Base-by-base conservation (phyloP, 352 stramenopile genomes). In the Pythium brachiatum region DNA sequence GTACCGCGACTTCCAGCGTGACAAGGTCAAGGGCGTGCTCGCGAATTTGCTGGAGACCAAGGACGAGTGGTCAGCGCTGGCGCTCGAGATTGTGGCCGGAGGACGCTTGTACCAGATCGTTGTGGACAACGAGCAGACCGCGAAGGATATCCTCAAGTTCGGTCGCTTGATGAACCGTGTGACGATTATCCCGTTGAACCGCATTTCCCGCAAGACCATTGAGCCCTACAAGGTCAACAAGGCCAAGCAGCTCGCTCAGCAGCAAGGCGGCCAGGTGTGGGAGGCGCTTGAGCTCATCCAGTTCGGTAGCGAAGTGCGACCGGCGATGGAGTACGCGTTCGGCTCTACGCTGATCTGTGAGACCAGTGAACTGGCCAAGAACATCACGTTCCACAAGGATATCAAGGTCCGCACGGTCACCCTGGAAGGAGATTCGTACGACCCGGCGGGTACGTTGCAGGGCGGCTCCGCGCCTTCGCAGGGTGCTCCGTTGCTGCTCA, bases 81-180 rank as follows among this genome's bases (percentile, higher is more conserved):
- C 97, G 16, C 77, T 99, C 1, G 98, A 99, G 77, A 98, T 99
- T 52, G 95, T 92, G 26, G 97, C 97, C 6, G 98, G 98, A 36
- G 97, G 97, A 34, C 99, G 98, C 63, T 78, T 99, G 9, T 99
- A 98, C 68, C 95, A 99, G 72, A 96, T 99, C 36, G 97, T 99
- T 26, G 97, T 99, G 18, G 97, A 99, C 69, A 98, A 98, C 66
- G 96, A 98, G 32, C 92, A 98, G 38, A 99, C 96, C 16, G 97
- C 96, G 20, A 99, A 99, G 73, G 90, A 97, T 23, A 95, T 99
- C 43, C 81, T 99, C 15, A 93, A 98, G 66, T 97, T 98, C 62
- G 97, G 97, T 9, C 93, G 97, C 41, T 76, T 99, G 2, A 86
- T 96, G 79, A 92, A 93, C 54, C 93, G 97, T 31, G 97, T 99